Evolutionary conservation across 768 basidiomycete species (phyloP), one percentile per base, ranked within the genome.

Genomic region (Sistotremastrum suecicum): DNA sequence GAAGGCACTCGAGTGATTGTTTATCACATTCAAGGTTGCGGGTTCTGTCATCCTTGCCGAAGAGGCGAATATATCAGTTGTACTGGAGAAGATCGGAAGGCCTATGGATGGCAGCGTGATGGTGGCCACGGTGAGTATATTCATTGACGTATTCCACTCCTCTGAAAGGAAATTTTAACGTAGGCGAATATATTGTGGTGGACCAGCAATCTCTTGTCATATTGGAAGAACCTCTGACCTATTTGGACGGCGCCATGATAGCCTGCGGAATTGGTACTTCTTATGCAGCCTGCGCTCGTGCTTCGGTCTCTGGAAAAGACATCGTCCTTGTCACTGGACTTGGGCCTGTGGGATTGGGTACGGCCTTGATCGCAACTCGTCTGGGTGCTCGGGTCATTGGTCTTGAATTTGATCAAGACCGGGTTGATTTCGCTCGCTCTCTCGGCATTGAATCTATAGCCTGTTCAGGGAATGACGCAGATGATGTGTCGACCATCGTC

Each of bases 11-110:
- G 42, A 34, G 42, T 43, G 30, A 34, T 43, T 34, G 34, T 43
- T 11, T 43, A 43, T 20, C 42, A 43, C 20, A 43, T 43, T 37
- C 42, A 43, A 30, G 42, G 42, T 28, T 43, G 42, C n/a, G 42
- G 42, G 9, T 43, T 34, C 6, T 43, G 42, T 34, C 34, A 31
- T 36, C 30, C 28, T 7, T 43, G 42, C 42, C 32, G 42, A n/a
- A 28, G 36, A 33, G 42, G 42, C 3, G 11, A 30, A 4, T 43
- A 43, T 20, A 43, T 43, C 42, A 33, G 32, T 37, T 43, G 42
- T n/a, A 20, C 32, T 30, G 42, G 28, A 20, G 32, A 31, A 9
- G 42, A 43, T 31, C 5, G 42, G 30, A 28, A 34, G 9, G 42
- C 42, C 10, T 43, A 43, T 34, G 42, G 42, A 30, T 43, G 42